These are phyloP conservation scores for Microthlaspi erraticum DNA, from an alignment of 345 rosid species.

Conservation along the genomic window DNA sequence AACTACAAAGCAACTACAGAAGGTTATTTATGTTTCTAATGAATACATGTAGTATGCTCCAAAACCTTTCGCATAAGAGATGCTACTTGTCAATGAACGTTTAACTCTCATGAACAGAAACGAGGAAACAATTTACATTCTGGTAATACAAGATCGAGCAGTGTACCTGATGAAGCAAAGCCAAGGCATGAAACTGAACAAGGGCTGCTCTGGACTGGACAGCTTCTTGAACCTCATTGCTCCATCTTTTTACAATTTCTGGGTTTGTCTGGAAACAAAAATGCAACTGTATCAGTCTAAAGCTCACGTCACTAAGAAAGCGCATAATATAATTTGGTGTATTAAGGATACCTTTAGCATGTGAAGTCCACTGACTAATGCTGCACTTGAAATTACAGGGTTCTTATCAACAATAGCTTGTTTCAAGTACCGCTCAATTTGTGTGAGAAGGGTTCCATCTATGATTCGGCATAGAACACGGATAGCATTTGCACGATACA, in stretches of 20 bases:
- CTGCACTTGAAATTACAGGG: slow-evolving; percentile 98
- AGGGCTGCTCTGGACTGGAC: slow-evolving; percentile 96
- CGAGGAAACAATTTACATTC: background rate
- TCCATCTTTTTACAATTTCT: slow-evolving; percentile 97
- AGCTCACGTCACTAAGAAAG: slow-evolving; percentile 6
- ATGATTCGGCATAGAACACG: slow-evolving; percentile 95
- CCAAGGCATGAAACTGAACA: slow-evolving; percentile 96
- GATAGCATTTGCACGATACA: slow-evolving; percentile 97
- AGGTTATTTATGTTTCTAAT: slow-evolving; percentile 6
- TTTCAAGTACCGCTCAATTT: slow-evolving; percentile 93
- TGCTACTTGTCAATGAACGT: slow-evolving; percentile 19
- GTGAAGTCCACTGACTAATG: slow-evolving; percentile 97
- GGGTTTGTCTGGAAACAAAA: slow-evolving; percentile 67
- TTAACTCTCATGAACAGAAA: slow-evolving; percentile 6
- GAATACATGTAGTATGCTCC: background rate
- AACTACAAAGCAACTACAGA: background rate
- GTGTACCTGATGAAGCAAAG: slow-evolving; percentile 86
- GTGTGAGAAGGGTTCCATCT: slow-evolving; percentile 92
- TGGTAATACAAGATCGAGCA: slow-evolving; percentile 13
- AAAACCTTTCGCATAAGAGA: background rate
- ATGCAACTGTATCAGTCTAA: slow-evolving; percentile 8
- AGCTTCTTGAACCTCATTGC: slow-evolving; percentile 99
- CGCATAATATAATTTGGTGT: slow-evolving; percentile 4
- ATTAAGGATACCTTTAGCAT: slow-evolving; percentile 73
- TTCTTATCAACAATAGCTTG: slow-evolving; percentile 99